These are phyloP conservation scores for Phytopythium aichiense DNA, from an alignment of 352 stramenopile genomes.

Conservation along the genomic window DNA sequence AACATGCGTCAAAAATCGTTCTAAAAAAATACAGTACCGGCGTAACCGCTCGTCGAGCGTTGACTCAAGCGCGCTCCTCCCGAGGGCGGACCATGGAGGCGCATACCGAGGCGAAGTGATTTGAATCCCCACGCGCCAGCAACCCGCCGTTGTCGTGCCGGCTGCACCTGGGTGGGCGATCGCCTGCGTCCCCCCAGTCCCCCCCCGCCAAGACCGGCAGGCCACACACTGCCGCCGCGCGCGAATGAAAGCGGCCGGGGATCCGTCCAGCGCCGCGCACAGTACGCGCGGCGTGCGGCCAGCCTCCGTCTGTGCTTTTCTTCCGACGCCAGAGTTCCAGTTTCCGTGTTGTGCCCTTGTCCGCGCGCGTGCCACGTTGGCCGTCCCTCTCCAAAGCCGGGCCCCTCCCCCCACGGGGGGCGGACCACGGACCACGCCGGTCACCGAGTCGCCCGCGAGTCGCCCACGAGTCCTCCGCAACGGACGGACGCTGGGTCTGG, in stretches of 20 bases:
- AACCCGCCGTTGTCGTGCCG: too few relatives aligned
- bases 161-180: too few relatives aligned
- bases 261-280: background rate
- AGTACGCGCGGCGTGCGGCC: background rate
- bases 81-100: background rate
- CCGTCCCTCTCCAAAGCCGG: background rate
- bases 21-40: background rate
- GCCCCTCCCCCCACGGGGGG: too few relatives aligned
- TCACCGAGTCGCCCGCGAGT: background rate
- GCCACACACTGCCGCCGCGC: too few relatives aligned
- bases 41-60: background rate
- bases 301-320: background rate
- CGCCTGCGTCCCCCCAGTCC: too few relatives aligned
- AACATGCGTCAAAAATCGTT: background rate
- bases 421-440: background rate
- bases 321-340: constrained; percentile 1
- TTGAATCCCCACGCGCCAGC: too few relatives aligned
- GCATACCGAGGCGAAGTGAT: background rate
- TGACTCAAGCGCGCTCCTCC: background rate
- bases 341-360: constrained; percentile 4
- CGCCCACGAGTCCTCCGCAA: too few relatives aligned
- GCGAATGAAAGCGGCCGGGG: too few relatives aligned
- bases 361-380: background rate
- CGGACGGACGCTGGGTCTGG: too few relatives aligned
- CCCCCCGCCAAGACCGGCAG: too few relatives aligned